These are phyloP conservation scores for Alisma plantagoaquatica DNA, from an alignment of 106 monocot genomes.

Conservation along the genomic window DNA sequence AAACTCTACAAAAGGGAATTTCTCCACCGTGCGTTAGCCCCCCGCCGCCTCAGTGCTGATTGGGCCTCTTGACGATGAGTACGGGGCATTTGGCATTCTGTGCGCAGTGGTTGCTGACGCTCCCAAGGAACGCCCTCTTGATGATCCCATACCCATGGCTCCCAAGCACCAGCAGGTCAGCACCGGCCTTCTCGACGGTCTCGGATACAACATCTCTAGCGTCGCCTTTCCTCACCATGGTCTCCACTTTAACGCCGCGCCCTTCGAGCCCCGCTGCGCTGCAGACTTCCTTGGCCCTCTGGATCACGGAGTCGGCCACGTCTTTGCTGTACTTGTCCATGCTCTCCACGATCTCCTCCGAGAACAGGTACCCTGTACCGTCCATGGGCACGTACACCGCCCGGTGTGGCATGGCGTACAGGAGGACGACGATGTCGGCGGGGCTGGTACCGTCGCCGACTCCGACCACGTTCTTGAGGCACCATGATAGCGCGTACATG, in stretches of 20 bases:
- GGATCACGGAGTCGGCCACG: conserved; percentile 13
- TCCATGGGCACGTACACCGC: conserved; percentile 24
- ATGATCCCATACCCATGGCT: conserved; percentile 70
- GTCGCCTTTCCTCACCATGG: conserved; percentile 25
- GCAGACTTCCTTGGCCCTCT: conserved; percentile 21
- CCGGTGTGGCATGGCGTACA: conserved; percentile 22
- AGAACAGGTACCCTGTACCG: conserved; percentile 35
- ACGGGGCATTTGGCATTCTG: conserved; percentile 18
- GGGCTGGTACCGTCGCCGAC: neutral
- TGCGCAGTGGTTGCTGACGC: conserved; percentile 18
- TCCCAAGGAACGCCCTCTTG: conserved; percentile 38
- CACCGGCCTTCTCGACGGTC: conserved; percentile 29
- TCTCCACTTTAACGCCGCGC: conserved; percentile 22
- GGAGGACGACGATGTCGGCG: conserved; percentile 26
- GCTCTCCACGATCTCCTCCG: conserved; percentile 23
- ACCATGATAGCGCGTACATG: conserved; percentile 47
- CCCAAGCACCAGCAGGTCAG: conserved; percentile 53
- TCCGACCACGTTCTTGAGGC: conserved; percentile 31
- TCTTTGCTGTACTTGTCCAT: conserved; percentile 14
- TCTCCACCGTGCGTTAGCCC: no score
- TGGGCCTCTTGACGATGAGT: conserved; percentile 14
- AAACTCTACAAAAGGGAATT: no score
- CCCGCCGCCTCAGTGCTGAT: no score
- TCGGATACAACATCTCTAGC: conserved; percentile 50
- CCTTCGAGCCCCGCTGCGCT: neutral